Base-by-base conservation (phyloP, 345 rosid species). In the Salix exigua region DNA sequence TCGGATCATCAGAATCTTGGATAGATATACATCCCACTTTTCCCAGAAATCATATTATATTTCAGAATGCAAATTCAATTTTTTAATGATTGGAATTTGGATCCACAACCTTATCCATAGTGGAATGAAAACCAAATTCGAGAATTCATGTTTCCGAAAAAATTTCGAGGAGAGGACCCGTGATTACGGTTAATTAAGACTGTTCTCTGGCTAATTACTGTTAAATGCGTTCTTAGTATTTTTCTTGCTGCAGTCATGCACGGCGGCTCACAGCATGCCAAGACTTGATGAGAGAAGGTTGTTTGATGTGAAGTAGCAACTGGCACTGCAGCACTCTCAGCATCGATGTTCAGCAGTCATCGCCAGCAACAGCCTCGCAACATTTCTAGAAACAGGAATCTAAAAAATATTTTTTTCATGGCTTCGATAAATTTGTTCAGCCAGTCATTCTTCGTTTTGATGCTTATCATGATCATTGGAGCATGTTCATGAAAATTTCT, bases 401-500 rank as follows among this genome's bases (percentile, higher is more conserved):
- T 40, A 40, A 40, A 1, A 40, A 40, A 40, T 40, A 40, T 33
- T 33, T 33, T 33, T 33, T 33, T 33, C 37, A 40, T 40, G 44
- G 44, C 44, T 40, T 40, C 26, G 10, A n/a, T 21, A 9, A 9
- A 0, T n/a, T 8, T 17, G 28, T 3, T 8, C 12, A 23, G 23
- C 2, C 4, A 2, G 11, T 9, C 4, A 55, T 55, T 55, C 61
- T 25, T 55, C 9, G 0, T 3, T 21, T 51, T 55, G 0, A 4
- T 55, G 14, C 14, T 58, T 1, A 58, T 3, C 4, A 23, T 4
- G 6, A 58, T n/a, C 2, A 58, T n/a, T 3, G 0, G 0, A 58
- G 0, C 1, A 10, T 40, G 16, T 4, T 9, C 0, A 1, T 23
- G 44, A 2, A 40, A 0, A 0, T 9, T 4, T 10, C 12, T 40